Percentiles rank a stretch among this genome's conserved stretches.
These are phyloP conservation scores for Ettlia oleoabundans DNA, from an alignment of 139 green algal genomes.

Conservation along the genomic window DNA sequence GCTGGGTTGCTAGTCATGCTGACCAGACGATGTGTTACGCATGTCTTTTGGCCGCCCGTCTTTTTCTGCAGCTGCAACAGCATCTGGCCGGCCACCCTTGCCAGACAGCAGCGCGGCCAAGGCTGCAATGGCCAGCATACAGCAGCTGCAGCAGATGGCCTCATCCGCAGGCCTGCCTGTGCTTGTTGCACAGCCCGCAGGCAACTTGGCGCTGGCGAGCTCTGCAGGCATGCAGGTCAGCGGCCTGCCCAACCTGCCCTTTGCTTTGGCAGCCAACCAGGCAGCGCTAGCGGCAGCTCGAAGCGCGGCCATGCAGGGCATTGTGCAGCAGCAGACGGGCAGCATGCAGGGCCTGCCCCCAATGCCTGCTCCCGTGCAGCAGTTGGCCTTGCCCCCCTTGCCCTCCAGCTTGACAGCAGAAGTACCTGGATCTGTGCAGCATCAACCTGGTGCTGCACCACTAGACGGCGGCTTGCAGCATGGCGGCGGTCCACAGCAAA, in stretches of 20 bases:
- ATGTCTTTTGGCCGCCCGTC: neutral
- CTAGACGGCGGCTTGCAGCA: no score
- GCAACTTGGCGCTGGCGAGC: neutral
- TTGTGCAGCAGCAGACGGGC: neutral
- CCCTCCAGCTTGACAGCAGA: neutral
- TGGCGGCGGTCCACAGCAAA: no score
- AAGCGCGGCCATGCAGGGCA: neutral
- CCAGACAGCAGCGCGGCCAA: neutral
- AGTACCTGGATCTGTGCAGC: neutral
- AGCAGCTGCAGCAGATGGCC: slow-evolving; percentile 25
- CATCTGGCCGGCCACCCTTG: neutral
- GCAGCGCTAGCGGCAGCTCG: neutral
- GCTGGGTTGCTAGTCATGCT: neutral
- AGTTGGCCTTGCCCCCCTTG: no score
- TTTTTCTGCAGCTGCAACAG: neutral
- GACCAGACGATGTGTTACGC: neutral
- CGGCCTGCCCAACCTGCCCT: neutral
- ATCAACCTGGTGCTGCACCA: no score
- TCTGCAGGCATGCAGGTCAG: neutral
- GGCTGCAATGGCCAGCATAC: neutral
- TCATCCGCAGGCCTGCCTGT: neutral
- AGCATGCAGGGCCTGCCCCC: neutral
- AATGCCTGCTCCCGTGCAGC: neutral
- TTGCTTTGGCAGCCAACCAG: neutral
- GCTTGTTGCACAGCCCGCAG: neutral